Percentiles rank a stretch among this genome's conserved stretches.
Evolutionary conservation across 129 eudicot species (phyloP).

Genomic region (Cynara cardunculus): DNA sequence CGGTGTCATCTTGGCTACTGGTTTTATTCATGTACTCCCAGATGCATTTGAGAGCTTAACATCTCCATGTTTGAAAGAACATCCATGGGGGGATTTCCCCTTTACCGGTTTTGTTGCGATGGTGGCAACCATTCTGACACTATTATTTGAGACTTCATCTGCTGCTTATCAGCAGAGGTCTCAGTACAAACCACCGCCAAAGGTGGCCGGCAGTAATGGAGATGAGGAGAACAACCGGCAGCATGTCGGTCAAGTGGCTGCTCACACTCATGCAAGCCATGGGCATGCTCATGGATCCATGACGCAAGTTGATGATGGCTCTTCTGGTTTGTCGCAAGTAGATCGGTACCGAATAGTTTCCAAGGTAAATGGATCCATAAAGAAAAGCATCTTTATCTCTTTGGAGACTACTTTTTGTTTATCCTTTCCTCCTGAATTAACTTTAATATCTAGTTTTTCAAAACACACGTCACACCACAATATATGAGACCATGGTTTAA

Average conservation of each 20-base stretch:
- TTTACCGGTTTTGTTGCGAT: conserved; percentile 46
- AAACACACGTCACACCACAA: too few species aligned
- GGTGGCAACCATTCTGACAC: conserved; percentile 39
- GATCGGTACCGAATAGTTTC: conserved; percentile 41
- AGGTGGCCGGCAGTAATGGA: not conserved
- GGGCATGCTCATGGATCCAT: conserved; percentile 42
- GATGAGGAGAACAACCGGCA: conserved; percentile 26
- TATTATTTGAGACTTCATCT: conserved; percentile 41
- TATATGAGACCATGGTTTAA: too few species aligned
- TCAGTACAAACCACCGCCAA: not conserved
- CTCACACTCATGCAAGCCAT: conserved; percentile 31
- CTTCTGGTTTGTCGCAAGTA: conserved; percentile 7
- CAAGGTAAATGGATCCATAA: conserved; percentile 20
- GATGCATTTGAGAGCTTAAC: conserved; percentile 45
- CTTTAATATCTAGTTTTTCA: too few species aligned
- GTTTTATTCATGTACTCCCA: conserved; percentile 50
- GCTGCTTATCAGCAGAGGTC: conserved; percentile 27
- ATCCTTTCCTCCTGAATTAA: too few species aligned
- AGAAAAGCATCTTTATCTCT: not conserved
- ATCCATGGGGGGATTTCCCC: conserved; percentile 42
- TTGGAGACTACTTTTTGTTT: too few species aligned
- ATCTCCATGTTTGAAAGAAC: conserved; percentile 26
- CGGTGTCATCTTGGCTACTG: conserved; percentile 50
- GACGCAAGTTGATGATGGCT: not conserved
- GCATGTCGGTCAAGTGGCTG: conserved; percentile 2